Base-by-base conservation (phyloP, 257 asterid species). In the Solanum dulcamara region DNA sequence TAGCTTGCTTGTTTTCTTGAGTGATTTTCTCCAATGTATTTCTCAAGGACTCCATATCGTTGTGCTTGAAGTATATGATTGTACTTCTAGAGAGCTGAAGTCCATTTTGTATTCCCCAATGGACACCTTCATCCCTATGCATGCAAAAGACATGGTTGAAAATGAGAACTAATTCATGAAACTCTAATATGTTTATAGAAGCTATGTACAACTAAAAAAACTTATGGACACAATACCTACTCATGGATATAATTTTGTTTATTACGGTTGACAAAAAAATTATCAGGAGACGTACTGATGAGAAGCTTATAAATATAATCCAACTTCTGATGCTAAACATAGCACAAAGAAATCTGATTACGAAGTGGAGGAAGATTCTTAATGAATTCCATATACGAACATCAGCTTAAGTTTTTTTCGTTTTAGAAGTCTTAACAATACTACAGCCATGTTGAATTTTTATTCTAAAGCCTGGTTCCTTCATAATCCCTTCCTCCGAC, bases 1-100 rank as follows among this genome's bases (percentile, higher is more conserved):
- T 92, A 86, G 99, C 92, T 68, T 91, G 92, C 88, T 95, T 92
- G 88, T 93, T 96, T 81, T 92, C 95, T 48, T 85, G 95, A 55
- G 94, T 96, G 75, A 89, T 90, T 87, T 90, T 93, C 88, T 94
- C 98, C 89, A 96, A 87, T 53, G 88, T 88, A 82, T 87, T 91
- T 79, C 91, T 89, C 81, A 96, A 91, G 64, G 98, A 96, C 55
- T 91, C 92, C 93, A 94, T 91, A 86, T 94, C 91, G 77, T 96
- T 96, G 91, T 96, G 99, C 88, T 93, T 95, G 92, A 94, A 96
- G 88, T 92, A 95, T 51, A 92, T 85, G 85, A 94, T 90, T 18
- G 98, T 96, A 90, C 99, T 96, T 91, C 99, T 92, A 55, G 99
- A 96, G 83, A 96, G 97, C 83, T 94, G 97, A 86, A 96, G 98